Evolutionary conservation across 1,284 basidiomycete species (phyloP), one percentile per base, ranked within the genome.

Genomic region (Puccinia coronata): DNA sequence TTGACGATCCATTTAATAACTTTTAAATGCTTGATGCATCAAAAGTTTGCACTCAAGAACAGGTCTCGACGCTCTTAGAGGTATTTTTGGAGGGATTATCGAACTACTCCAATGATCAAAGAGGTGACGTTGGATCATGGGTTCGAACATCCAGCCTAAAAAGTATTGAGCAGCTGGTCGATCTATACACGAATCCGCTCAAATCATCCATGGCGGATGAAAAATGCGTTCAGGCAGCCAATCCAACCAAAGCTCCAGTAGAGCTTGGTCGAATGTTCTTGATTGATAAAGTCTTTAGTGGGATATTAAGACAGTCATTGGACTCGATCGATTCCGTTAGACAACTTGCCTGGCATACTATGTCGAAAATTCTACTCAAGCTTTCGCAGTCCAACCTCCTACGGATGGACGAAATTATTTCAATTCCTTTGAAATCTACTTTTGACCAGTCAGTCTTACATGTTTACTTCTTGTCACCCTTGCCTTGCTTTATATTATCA

Each of bases 71-170:
- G 31, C 51, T 80, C 11, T 41, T 71, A 39, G n/a, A 75, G 28
- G 84, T 86, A 0, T 84, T 88, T 47, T 86, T 92, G 28, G 85
- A 84, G 18, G 95, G 94, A 1, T 86, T 99, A 55, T 88, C 90
- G 23, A 96, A 99, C 87, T 98, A 98, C 85, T 92, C 94, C 1
- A 91, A 90, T 43, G 97, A 99, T 85, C 93, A 97, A 86, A 90
- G 97, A 81, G 97, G 97, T 5, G 97, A 99, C 85, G 93, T 99
- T 34, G 97, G 97, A 39, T 98, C 96, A 0, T 98, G 96, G 96
- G 90, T 97, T 41, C 92, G 97, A 72, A 89, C 92, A n/a, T 88
- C 91, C 57, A 91, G 91, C 84, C 88, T 94, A 82, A 88, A 89
- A 71, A 91, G 92, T 23, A 84, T 94, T 23, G 61, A 59, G 31